Percentiles rank a stretch among this genome's conserved stretches.
These are phyloP conservation scores for Diutina pseudorugosa DNA, from an alignment of 1,139 yeast species.

Conservation along the genomic window DNA sequence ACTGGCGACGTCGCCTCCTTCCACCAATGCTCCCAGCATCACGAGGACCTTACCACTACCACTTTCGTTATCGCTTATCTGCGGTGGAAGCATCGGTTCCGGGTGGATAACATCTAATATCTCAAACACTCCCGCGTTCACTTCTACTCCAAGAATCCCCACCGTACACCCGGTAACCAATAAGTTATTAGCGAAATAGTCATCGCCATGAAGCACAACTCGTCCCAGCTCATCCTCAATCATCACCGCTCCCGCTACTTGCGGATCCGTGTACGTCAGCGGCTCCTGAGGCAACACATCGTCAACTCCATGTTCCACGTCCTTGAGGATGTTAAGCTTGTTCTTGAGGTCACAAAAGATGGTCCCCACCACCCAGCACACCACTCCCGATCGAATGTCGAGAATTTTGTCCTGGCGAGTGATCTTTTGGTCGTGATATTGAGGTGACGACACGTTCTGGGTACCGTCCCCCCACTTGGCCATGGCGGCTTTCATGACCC, in stretches of 20 bases:
- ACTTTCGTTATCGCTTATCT: constrained; percentile 6
- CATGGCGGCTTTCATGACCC: constrained; percentile 36
- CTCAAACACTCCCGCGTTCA: constrained; percentile 73
- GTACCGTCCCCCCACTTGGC: constrained; percentile 37
- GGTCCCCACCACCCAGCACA: constrained; percentile 89
- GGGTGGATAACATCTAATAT: constrained; percentile 76
- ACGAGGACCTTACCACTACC: constrained; percentile 18
- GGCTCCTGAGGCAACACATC: constrained; percentile 33
- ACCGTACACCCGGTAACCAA: constrained; percentile 83
- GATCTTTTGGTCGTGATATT: constrained; percentile 23
- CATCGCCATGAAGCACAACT: constrained; percentile 58
- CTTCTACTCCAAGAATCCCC: constrained; percentile 79
- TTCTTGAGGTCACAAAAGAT: constrained; percentile 72
- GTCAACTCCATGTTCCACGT: constrained; percentile 52
- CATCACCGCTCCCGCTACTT: constrained; percentile 46
- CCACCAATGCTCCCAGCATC: constrained; percentile 62
- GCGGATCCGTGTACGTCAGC: constrained; percentile 20
- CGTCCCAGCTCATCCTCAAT: constrained; percentile 94
- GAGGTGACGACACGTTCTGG: constrained; percentile 5
- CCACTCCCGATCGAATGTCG: constrained; percentile 56
- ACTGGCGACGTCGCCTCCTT: constrained; percentile 25
- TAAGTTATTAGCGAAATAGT: constrained; percentile 29
- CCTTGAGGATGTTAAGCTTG: constrained; percentile 76
- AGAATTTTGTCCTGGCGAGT: constrained; percentile 50
- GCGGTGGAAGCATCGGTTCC: constrained; percentile 22